A percentile compares a stretch with the other conserved stretches of the same genome.
These are phyloP conservation scores for Drechmeria coniospora DNA, from an alignment of 2,329 filamentous ascomycete genomes.

Conservation along the genomic window DNA sequence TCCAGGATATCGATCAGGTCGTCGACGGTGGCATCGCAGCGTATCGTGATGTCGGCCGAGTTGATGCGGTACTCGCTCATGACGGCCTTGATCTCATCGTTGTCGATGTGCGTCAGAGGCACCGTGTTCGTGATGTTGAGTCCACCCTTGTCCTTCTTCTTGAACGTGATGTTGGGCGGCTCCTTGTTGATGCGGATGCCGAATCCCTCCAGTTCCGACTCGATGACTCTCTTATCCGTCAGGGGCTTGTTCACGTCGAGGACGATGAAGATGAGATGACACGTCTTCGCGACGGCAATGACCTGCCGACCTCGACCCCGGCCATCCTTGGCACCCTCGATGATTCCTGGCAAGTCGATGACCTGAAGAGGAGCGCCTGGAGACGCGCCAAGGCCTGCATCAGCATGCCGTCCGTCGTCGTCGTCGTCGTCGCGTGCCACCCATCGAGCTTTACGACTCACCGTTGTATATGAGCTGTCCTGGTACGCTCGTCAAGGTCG, in stretches of 20 bases:
- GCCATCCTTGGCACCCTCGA: conserved; percentile 95
- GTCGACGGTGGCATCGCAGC: conserved; percentile 93
- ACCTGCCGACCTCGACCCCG: conserved; percentile 96
- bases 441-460: too few species aligned
- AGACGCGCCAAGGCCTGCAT: too few species aligned
- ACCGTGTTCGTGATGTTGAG: conserved; percentile 93
- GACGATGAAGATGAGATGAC: conserved; percentile 96
- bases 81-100: conserved; percentile 94
- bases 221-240: conserved; percentile 92
- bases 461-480: conserved; percentile 92
- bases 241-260: conserved; percentile 97
- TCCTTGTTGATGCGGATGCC: conserved; percentile 95
- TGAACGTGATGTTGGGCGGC: conserved; percentile 97
- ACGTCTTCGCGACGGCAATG: conserved; percentile 97
- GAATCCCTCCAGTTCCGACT: conserved; percentile 89
- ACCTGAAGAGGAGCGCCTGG: conserved; percentile 85
- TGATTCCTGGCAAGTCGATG: conserved; percentile 95
- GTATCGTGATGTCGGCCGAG: conserved; percentile 92
- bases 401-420: too few species aligned
- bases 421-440: too few species aligned
- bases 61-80: conserved; percentile 95
- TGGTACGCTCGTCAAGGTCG: conserved; percentile 90
- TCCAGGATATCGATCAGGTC: conserved; percentile 94
- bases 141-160: conserved; percentile 97
- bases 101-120: conserved; percentile 78